phyloP scores from a whole-genome alignment of 768 basidiomycete species.

The Podaxis sp. region DNA sequence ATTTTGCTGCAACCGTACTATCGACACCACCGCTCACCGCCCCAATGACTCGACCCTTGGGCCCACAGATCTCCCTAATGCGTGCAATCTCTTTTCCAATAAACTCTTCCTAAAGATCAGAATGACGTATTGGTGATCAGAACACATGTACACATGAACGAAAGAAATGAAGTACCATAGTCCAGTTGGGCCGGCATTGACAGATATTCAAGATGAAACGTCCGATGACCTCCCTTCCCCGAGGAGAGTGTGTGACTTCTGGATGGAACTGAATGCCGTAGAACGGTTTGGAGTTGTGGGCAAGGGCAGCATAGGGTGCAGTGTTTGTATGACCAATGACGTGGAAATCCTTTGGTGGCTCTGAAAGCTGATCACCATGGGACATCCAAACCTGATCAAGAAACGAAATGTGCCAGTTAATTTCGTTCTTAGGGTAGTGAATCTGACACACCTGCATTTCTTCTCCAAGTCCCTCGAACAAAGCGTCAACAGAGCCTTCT shows the following conservation, averaged over 20 bases:
- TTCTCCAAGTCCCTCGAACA: conserved; percentile 86
- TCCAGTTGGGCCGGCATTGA: conserved; percentile 81
- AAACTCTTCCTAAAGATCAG: conserved; percentile 76
- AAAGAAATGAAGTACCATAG: conserved; percentile 62
- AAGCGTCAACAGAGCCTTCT: conserved; percentile 54
- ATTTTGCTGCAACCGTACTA: conserved; percentile 95
- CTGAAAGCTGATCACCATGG: conserved; percentile 91
- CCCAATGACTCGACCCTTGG: conserved; percentile 93
- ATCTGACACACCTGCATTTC: conserved; percentile 71
- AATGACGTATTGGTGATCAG: conserved; percentile 9
- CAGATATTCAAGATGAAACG: conserved; percentile 86
- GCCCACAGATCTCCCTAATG: conserved; percentile 92
- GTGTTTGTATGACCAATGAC: conserved; percentile 83
- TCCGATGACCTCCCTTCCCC: conserved; percentile 86
- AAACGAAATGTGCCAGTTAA: conserved; percentile 1
- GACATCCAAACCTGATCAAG: conserved; percentile 95
- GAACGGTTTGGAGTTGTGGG: conserved; percentile 83
- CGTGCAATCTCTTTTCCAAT: conserved; percentile 95
- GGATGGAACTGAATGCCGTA: conserved; percentile 99
- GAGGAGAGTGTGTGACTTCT: conserved; percentile 93
- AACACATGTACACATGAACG: conserved; percentile 11
- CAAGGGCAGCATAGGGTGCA: conserved; percentile 91
- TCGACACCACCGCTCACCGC: conserved; percentile 98
- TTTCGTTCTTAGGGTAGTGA: background rate
- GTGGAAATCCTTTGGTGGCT: conserved; percentile 79